These are phyloP conservation scores for Toxoplasma gondii DNA, from an alignment of 169 alveolate species.

Conservation along the genomic window DNA sequence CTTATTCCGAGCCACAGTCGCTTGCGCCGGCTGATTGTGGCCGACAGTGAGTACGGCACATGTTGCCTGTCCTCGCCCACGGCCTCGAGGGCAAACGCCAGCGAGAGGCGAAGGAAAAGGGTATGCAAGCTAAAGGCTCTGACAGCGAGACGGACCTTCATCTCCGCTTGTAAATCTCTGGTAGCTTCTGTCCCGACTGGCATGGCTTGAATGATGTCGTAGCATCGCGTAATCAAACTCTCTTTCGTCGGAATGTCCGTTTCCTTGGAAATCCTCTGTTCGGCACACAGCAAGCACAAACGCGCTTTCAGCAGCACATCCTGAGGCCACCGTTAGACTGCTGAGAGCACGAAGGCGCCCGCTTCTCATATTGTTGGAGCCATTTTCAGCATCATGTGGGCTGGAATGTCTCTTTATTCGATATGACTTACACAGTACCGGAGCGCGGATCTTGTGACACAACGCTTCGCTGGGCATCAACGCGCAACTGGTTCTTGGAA, in stretches of 20 bases:
- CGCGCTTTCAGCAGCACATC: not conserved
- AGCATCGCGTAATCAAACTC: slow-evolving; percentile 12
- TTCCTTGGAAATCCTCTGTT: not conserved
- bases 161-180: not conserved
- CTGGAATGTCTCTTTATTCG: too few species aligned
- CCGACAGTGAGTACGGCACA: not conserved
- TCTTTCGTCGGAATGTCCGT: not conserved
- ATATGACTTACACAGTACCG: too few species aligned
- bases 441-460: too few species aligned
- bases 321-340: too few species aligned
- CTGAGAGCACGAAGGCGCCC: not conserved
- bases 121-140: not conserved
- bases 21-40: not conserved
- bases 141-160: slow-evolving; percentile 20
- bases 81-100: slow-evolving; percentile 24
- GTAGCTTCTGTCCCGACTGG: not conserved
- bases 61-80: not conserved
- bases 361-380: too few species aligned
- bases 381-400: too few species aligned
- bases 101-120: not conserved
- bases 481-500: too few species aligned
- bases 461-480: too few species aligned
- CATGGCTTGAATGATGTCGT: slow-evolving; percentile 21
- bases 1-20: slow-evolving; percentile 30
- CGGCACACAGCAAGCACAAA: not conserved